Evolutionary conservation across 371 early-diverging fungal species (phyloP).

Genomic region (Mortierella sp.): DNA sequence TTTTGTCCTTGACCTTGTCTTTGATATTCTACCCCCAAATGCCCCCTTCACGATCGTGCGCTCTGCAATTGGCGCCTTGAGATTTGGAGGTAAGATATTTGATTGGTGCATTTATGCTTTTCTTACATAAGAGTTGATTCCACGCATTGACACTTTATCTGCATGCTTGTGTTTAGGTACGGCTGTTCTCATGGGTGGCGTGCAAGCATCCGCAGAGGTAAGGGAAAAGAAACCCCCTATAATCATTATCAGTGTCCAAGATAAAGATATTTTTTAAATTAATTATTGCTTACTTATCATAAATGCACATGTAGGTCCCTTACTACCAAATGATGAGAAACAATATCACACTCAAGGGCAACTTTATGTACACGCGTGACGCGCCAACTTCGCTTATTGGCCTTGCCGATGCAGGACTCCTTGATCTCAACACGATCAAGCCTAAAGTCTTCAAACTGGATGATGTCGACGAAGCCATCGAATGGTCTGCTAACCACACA

Average conservation of each 20-base stretch:
- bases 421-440: conserved; percentile 7
- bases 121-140: neutral
- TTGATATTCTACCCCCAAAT: conserved; percentile 30
- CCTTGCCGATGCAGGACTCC: conserved; percentile 35
- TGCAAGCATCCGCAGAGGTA: conserved; percentile 19
- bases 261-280: no score
- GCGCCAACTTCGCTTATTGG: conserved; percentile 23
- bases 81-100: conserved; percentile 2
- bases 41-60: conserved; percentile 22
- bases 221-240: no score
- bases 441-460: conserved; percentile 14
- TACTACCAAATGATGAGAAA: conserved; percentile 31
- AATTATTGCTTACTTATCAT: neutral
- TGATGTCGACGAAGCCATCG: conserved; percentile 5
- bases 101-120: neutral
- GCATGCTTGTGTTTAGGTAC: conserved; percentile 11
- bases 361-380: conserved; percentile 35
- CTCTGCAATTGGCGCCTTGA: conserved; percentile 24
- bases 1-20: conserved; percentile 26
- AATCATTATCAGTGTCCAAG: no score
- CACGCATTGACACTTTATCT: neutral
- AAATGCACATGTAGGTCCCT: conserved; percentile 23
- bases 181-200: conserved; percentile 35
- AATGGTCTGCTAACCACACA: conserved; percentile 10
- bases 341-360: conserved; percentile 36